Base-by-base conservation (phyloP, 176 grass and related monocot genomes). In the Zea luxurians region DNA sequence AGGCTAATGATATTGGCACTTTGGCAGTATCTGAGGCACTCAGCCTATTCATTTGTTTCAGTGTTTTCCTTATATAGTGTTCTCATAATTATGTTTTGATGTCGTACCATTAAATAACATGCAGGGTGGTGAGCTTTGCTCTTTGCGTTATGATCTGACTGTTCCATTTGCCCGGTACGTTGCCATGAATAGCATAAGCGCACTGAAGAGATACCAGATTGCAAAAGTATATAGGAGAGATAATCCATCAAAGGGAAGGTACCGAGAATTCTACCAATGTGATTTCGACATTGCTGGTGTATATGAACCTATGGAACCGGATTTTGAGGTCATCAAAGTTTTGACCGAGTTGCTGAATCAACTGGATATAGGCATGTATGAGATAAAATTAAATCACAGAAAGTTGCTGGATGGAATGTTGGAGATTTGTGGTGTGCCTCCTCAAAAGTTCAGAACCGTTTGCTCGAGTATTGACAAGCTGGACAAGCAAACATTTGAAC, bases 191-290 rank as follows among this genome's bases (percentile, higher is more conserved):
- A 89, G 87, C 77, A 73, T 95, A 43, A 95, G 78, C 69, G 48
- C 92, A 59, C 61, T 99, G 35, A 99, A 94, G 82, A 84, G 96
- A 54, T 99, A 99, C 88, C 96, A 99, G 78, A 96, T 99, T 86
- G 86, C 92, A 13, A 99, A 99, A 86, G 96, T 99, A 72, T 99
- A 99, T 82, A 86, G 96, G 66, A 99, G 96, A 78, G 96, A 99
- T 79, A 99, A 99, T 54, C 92, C 96, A 49, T 95, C 92, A n/a
- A 95, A 96, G 76, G 96, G 96, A 80, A 90, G 96, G 52, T 99
- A 89, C 50, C 86, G 92, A 7, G 96, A 99, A 73, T 99, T 99
- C 81, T 99, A 99, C 79, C 96, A 96, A 57, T 99, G 96, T 50
- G 96, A 96, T 53, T 99, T 99, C 13, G 96, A 96, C 82, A 99